Evolutionary conservation across 140 eudicot genomes (phyloP).

Genomic region (Anethum foeniculum): DNA sequence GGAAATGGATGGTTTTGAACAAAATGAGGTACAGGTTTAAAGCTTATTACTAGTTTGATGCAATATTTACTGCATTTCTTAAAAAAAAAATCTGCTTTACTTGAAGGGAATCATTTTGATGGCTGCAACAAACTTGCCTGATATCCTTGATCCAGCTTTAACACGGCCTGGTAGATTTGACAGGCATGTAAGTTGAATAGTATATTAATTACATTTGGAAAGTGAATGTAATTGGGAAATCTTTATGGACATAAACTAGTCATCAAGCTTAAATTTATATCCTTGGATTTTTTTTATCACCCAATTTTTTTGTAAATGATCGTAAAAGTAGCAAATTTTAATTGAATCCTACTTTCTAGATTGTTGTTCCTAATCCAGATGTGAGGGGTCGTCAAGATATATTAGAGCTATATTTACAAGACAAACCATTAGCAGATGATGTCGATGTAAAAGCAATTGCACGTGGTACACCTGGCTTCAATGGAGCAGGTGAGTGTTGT

Average conservation of each 20-base stretch:
- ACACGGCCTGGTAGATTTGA: conserved; percentile 99
- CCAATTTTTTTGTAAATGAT: not conserved
- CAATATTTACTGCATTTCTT: not conserved
- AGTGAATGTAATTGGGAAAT: not conserved
- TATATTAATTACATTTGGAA: not conserved
- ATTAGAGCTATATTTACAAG: conserved; percentile 75
- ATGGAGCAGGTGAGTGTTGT: conserved; percentile 71
- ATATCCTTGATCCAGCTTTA: conserved; percentile 97
- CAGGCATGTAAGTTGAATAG: conserved; percentile 68
- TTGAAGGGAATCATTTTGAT: conserved; percentile 87
- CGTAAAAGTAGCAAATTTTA: conserved; percentile 10
- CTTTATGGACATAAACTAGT: not conserved
- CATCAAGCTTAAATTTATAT: not conserved
- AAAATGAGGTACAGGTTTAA: conserved; percentile 58
- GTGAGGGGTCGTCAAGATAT: conserved; percentile 95
- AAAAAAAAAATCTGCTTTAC: not conserved
- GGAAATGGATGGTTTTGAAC: conserved; percentile 99
- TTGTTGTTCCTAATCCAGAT: conserved; percentile 93
- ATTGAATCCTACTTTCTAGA: conserved; percentile 33
- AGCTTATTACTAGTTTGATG: not conserved
- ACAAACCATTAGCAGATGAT: conserved; percentile 79
- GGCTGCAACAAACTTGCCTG: conserved; percentile 99
- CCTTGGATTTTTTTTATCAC: not conserved
- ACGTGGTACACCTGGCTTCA: conserved; percentile 98
- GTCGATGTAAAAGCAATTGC: conserved; percentile 85